Evolutionary conservation across 768 basidiomycete genomes (phyloP).

Genomic region (Tulasnella sp.): DNA sequence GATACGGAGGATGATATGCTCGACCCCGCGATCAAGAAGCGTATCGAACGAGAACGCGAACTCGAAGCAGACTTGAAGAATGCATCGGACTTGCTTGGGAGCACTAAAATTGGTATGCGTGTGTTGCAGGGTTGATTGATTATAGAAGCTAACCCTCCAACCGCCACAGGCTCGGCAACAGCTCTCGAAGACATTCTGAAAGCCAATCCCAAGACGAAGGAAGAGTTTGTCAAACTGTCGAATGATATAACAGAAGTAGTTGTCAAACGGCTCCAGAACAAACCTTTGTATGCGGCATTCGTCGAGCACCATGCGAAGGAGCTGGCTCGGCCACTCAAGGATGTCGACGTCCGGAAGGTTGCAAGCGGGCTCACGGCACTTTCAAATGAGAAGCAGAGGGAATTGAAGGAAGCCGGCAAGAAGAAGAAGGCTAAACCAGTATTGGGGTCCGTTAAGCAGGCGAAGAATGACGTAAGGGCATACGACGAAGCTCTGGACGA

Average conservation of each 20-base stretch:
- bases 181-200: constrained; percentile 64
- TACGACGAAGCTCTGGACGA: constrained; percentile 93
- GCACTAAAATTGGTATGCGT: constrained; percentile 32
- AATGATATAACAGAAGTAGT: constrained; percentile 63
- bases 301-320: constrained; percentile 76
- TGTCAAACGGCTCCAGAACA: constrained; percentile 68
- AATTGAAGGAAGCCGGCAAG: constrained; percentile 71
- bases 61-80: constrained; percentile 80
- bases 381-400: constrained; percentile 93
- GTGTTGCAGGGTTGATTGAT: neutral
- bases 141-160: constrained; percentile 27
- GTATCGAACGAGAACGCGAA: constrained; percentile 70
- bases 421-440: constrained; percentile 85
- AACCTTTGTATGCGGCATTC: constrained; percentile 76
- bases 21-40: constrained; percentile 70
- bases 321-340: constrained; percentile 67
- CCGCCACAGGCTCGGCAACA: constrained; percentile 34
- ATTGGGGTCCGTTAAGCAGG: constrained; percentile 62
- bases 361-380: constrained; percentile 76
- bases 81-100: constrained; percentile 73
- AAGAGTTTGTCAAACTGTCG: constrained; percentile 74
- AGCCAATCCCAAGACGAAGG: constrained; percentile 77
- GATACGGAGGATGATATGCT: constrained; percentile 59
- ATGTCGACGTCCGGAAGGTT: constrained; percentile 86
- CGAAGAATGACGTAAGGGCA: constrained; percentile 60